These are phyloP conservation scores for Senecio squalidus DNA, from an alignment of 140 eudicot species.

Conservation along the genomic window DNA sequence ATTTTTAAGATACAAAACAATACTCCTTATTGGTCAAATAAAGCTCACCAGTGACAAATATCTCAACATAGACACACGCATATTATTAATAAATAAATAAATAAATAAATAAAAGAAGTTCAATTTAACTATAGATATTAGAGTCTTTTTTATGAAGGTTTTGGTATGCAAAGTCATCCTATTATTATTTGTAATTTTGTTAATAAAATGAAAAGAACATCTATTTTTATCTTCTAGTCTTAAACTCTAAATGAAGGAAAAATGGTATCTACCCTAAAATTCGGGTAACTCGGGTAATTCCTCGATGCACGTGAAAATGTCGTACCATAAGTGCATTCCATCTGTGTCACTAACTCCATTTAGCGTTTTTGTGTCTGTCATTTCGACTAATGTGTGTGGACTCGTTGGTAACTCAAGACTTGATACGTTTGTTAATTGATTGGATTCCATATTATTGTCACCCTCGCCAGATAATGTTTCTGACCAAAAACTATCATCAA, in stretches of 20 bases:
- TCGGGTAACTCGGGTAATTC: constrained; percentile 55
- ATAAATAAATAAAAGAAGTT: too few species aligned
- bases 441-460: constrained; percentile 2
- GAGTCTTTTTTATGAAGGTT: too few species aligned
- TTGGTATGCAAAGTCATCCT: too few species aligned
- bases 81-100: too few species aligned
- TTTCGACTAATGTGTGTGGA: neutral
- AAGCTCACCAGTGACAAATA: too few species aligned
- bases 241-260: neutral
- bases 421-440: neutral
- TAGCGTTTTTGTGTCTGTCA: neutral
- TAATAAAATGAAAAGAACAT: neutral
- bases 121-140: too few species aligned
- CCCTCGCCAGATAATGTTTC: constrained; percentile 30
- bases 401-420: constrained; percentile 19
- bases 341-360: constrained; percentile 13
- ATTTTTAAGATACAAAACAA: too few species aligned
- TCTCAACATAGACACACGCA: too few species aligned
- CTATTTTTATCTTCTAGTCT: neutral
- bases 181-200: neutral
- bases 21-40: too few species aligned
- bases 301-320: constrained; percentile 44
- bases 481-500: constrained; percentile 66
- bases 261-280: constrained; percentile 20
- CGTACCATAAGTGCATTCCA: constrained; percentile 64